Conservation (phyloP, 2,329 filamentous ascomycete genomes). For the Aspergillus floridensis region DNA sequence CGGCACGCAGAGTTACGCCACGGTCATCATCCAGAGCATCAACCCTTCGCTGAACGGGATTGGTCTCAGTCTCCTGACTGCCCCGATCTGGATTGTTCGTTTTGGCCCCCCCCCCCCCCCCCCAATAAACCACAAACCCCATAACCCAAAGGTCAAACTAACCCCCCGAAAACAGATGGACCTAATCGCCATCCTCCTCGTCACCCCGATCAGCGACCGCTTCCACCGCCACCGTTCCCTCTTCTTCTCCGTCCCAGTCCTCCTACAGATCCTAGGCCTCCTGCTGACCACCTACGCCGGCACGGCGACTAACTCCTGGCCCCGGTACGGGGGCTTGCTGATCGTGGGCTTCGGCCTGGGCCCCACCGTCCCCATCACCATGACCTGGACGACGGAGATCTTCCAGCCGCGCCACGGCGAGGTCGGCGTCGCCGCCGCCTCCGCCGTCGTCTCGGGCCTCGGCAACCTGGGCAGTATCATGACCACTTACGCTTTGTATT, state of each 20-base stretch:
- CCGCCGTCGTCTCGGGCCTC: slow-evolving; percentile 79
- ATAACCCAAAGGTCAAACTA: background rate
- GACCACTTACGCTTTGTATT: slow-evolving; percentile 86
- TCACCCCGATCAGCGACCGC: slow-evolving; percentile 82
- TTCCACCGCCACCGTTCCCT: slow-evolving; percentile 76
- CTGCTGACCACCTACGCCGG: slow-evolving; percentile 74
- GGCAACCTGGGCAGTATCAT: slow-evolving; percentile 83
- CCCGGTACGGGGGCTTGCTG: slow-evolving; percentile 81
- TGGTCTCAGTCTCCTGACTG: no score
- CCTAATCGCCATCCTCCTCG: slow-evolving; percentile 77
- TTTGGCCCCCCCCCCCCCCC: no score
- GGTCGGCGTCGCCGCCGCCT: slow-evolving; percentile 82
- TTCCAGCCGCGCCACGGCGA: slow-evolving; percentile 88
- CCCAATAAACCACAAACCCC: background rate
- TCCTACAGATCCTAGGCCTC: slow-evolving; percentile 78
- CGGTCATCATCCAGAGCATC: no score
- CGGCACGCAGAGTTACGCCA: no score
- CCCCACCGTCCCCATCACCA: slow-evolving; percentile 86
- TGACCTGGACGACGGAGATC: slow-evolving; percentile 90
- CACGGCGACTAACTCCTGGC: slow-evolving; percentile 64
- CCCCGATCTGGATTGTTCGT: no score
- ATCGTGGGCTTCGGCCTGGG: slow-evolving; percentile 88
- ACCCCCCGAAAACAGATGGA: slow-evolving; percentile 64
- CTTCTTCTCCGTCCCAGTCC: slow-evolving; percentile 74
- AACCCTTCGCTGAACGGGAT: no score